Evolutionary conservation across 306 rosid species (phyloP).

Genomic region (Prunus mume): DNA sequence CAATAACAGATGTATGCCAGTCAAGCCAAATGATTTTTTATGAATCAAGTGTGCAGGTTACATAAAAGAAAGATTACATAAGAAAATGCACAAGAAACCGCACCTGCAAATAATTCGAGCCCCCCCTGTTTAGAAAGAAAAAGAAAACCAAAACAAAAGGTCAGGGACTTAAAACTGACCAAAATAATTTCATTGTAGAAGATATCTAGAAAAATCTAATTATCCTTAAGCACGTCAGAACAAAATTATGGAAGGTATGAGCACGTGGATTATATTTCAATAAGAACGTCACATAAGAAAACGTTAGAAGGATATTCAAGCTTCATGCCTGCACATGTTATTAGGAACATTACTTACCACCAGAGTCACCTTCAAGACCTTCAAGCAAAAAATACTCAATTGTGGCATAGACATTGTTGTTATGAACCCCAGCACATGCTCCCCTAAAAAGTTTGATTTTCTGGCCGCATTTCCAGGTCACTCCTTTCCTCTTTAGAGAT

Average conservation of each 20-base stretch:
- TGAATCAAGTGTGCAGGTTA: background rate
- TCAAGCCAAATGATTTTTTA: background rate
- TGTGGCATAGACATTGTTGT: slow-evolving; percentile 47
- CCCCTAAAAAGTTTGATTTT: slow-evolving; percentile 53
- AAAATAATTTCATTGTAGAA: slow-evolving; percentile 3
- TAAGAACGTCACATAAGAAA: background rate
- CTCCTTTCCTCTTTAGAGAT: slow-evolving; percentile 40
- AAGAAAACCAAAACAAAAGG: background rate
- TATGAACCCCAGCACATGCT: slow-evolving; percentile 48
- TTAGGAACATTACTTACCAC: slow-evolving; percentile 45
- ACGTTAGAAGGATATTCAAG: background rate
- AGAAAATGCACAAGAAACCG: slow-evolving; percentile 9
- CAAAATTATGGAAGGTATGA: background rate
- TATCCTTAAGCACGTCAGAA: background rate
- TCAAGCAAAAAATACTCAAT: slow-evolving; percentile 62
- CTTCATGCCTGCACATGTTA: background rate
- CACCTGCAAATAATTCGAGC: slow-evolving; percentile 60
- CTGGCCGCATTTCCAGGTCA: slow-evolving; percentile 46
- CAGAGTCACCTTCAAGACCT: slow-evolving; percentile 55
- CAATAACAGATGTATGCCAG: background rate
- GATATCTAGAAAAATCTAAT: background rate
- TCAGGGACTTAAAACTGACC: slow-evolving; percentile 6
- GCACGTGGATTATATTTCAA: background rate
- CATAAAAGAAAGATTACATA: background rate
- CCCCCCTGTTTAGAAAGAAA: slow-evolving; percentile 41